These are phyloP conservation scores for Pseudogymnoascus sp. DNA, from an alignment of 2,329 filamentous ascomycete genomes.

Conservation along the genomic window DNA sequence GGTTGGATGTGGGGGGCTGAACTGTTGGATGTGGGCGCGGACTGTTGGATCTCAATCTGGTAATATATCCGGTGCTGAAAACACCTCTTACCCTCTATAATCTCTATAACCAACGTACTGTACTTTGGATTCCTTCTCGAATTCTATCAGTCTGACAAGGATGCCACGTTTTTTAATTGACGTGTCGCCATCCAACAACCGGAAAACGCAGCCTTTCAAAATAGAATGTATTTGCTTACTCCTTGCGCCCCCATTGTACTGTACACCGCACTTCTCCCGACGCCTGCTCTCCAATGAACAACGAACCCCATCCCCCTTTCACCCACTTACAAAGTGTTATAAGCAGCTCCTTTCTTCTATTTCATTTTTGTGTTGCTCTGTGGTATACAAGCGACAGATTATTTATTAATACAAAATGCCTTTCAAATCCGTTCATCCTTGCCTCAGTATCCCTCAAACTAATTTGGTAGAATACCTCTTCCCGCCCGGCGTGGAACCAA, in stretches of 20 bases:
- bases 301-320: neutral
- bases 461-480: constrained; percentile 22
- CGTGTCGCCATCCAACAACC: neutral
- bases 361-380: neutral
- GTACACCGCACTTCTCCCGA: neutral
- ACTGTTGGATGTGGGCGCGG: neutral
- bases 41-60: neutral
- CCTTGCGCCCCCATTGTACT: neutral
- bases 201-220: neutral
- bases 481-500: constrained; percentile 35
- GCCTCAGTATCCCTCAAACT: constrained; percentile 19
- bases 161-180: neutral
- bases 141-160: neutral
- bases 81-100: neutral
- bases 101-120: neutral
- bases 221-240: neutral
- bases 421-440: constrained; percentile 17
- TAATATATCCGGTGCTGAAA: neutral
- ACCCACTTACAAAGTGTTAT: neutral
- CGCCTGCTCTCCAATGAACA: neutral
- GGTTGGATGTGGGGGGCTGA: neutral
- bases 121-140: neutral
- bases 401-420: constrained; percentile 15
- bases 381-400: neutral
- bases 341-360: neutral